Evolutionary conservation across 331 rosid genomes (phyloP), one percentile per base, ranked within the genome.

Genomic region (Dryas integrifolia): DNA sequence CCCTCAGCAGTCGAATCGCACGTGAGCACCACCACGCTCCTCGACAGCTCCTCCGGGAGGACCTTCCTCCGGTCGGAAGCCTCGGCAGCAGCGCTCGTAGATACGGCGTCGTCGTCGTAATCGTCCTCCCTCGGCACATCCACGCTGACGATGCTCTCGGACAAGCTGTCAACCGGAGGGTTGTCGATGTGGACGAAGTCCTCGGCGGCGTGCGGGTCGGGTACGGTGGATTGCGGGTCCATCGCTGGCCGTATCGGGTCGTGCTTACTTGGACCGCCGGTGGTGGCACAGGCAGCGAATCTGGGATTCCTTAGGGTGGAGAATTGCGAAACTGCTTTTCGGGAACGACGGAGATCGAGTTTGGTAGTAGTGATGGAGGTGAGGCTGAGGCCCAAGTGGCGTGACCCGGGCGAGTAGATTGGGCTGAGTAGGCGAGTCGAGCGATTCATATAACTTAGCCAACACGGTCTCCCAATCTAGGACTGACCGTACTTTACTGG

Each of bases 141-240:
- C 10, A 86, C 81, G 12, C 89, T 87, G 60, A 91, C 90, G 78
- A 91, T 86, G 81, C 95, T 93, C 4, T 90, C 91, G 14, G 86
- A 74, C 68, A 89, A 76, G 81, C 61, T 83, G 67, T 89, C 95
- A 69, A 81, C 70, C 53, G 50, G 64, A 39, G 96, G 87, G 77
- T 86, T 88, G 67, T 82, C 85, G 74, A 94, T 69, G 85, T 88
- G 97, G 68, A 91, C 81, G 62, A 89, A 91, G 13, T 89, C 96
- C 43, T 89, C 98, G 7, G 45, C 84, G 16, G 82, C 43, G 14
- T 80, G 61, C 5, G 77, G 39, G 40, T 69, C 72, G 45, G 89
- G 65, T 67, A 75, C 81, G 64, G 87, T 71, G 39, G 88, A 77
- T 16, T 41, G 52, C 38, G 84, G 52, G 41, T 88, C 96, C 98